Evolutionary conservation across 805 yeast genomes (phyloP).

Genomic region (Maudiozyma serrabonitensis): DNA sequence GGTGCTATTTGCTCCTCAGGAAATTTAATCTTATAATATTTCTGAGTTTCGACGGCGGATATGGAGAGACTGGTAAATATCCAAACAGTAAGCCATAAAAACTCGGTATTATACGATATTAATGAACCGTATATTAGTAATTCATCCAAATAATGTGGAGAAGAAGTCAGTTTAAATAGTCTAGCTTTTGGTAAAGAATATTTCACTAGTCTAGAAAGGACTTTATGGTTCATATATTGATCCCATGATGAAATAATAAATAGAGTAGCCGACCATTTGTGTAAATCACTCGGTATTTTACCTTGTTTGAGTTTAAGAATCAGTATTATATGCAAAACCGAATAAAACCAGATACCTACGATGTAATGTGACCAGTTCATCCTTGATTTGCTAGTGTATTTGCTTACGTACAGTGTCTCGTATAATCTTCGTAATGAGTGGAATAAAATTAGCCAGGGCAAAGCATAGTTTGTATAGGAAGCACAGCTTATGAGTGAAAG

Average conservation of each 20-base stretch:
- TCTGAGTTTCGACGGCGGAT: conserved; percentile 44
- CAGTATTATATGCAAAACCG: conserved; percentile 36
- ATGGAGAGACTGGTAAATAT: conserved; percentile 39
- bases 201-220: conserved; percentile 41
- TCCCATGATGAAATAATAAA: conserved; percentile 21
- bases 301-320: conserved; percentile 22
- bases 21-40: conserved; percentile 33
- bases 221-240: conserved; percentile 36
- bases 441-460: conserved; percentile 27
- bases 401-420: conserved; percentile 45
- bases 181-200: conserved; percentile 47
- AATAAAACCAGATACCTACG: conserved; percentile 53
- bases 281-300: conserved; percentile 4
- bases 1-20: conserved; percentile 10
- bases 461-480: conserved; percentile 5
- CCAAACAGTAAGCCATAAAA: conserved; percentile 24
- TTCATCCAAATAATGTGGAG: conserved; percentile 69
- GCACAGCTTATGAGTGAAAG: conserved; percentile 20
- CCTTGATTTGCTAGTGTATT: conserved; percentile 37
- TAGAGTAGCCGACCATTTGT: conserved; percentile 16
- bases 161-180: conserved; percentile 40
- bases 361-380: conserved; percentile 61
- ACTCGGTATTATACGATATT: conserved; percentile 10
- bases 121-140: conserved; percentile 41
- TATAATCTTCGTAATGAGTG: conserved; percentile 48